Evolutionary conservation across 345 rosid genomes (phyloP), one percentile per base, ranked within the genome.

Genomic region (Pugionium dolabratum): DNA sequence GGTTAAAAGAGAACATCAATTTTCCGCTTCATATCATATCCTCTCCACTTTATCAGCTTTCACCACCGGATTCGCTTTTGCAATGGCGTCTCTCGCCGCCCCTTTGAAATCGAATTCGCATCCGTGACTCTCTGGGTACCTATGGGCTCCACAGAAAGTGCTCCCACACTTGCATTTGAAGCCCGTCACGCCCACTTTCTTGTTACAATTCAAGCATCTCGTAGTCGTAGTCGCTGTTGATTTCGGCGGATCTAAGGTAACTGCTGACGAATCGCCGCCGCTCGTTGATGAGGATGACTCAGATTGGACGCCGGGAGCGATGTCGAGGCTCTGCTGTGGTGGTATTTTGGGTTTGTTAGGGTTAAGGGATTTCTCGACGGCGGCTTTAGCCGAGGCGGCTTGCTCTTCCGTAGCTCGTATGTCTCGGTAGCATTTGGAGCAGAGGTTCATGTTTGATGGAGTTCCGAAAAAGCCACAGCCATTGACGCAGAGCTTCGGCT

Each of bases 401-500:
- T 74, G 89, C 48, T 84, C 89, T 61, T 91, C 96, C 25, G 30
- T 34, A 31, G 70, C 78, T 47, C 83, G 80, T 10, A 83, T 44
- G 67, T 83, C 87, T 4, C 80, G 45, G 78, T 84, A 88, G 75
- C 98, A 91, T 80, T 84, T 88, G 56, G 98, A 91, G 75, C 96
- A 91, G 31, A 84, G 86, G 71, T 84, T 79, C 92, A 85, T 91
- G 79, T 82, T 88, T 11, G 91, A 61, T 7, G 91, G 74, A 65
- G 80, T 67, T 32, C 96, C 98, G 35, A 87, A 86, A 68, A 88
- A 88, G 3, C 91, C 93, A 40, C 97, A 90, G 0, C 95, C 95
- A 33, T 83, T 86, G 36, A 71, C 86, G 76, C 96, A 91, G 48
- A 86, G 95, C 78, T 51, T 77, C 0, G 86, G 81, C 72, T 86